Percentiles rank a stretch among this genome's conserved stretches.
phyloP scores from a whole-genome alignment of 31 red algal genomes.

The Porphyra umbilicalis region DNA sequence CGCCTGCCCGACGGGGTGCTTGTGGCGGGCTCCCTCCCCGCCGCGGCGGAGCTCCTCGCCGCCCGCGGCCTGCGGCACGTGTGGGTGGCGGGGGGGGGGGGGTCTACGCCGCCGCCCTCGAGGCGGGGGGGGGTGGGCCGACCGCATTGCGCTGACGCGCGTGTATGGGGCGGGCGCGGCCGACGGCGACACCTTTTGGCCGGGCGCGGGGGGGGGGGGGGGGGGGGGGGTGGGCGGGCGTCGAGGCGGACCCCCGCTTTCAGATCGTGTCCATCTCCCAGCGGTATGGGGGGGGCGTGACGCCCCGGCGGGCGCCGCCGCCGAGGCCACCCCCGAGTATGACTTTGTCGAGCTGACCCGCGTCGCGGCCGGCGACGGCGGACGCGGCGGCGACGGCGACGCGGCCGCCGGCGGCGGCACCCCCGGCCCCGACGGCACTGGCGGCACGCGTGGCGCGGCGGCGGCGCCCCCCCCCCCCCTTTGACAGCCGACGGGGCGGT shows the following conservation, averaged over 20 bases:
- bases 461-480: background rate
- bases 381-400: background rate
- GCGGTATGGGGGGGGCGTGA: background rate
- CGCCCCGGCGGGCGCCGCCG: background rate
- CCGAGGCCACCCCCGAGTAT: background rate
- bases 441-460: too few relatives aligned
- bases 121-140: background rate
- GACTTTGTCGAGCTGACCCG: slow-evolving; percentile 18
- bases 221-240: background rate
- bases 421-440: background rate
- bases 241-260: background rate
- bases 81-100: slow-evolving; percentile 77
- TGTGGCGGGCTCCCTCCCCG: slow-evolving; percentile 47
- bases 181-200: slow-evolving; percentile 29
- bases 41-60: slow-evolving; percentile 41
- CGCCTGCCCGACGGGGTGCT: slow-evolving; percentile 37
- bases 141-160: slow-evolving; percentile 13
- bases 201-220: background rate
- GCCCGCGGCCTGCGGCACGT: slow-evolving; percentile 10
- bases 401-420: background rate
- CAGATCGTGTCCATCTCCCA: background rate
- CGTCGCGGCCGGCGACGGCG: background rate
- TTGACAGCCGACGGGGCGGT: background rate
- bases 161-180: background rate
- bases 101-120: slow-evolving; percentile 55